These are phyloP conservation scores for Draba incana DNA, from an alignment of 345 rosid genomes.

Conservation along the genomic window DNA sequence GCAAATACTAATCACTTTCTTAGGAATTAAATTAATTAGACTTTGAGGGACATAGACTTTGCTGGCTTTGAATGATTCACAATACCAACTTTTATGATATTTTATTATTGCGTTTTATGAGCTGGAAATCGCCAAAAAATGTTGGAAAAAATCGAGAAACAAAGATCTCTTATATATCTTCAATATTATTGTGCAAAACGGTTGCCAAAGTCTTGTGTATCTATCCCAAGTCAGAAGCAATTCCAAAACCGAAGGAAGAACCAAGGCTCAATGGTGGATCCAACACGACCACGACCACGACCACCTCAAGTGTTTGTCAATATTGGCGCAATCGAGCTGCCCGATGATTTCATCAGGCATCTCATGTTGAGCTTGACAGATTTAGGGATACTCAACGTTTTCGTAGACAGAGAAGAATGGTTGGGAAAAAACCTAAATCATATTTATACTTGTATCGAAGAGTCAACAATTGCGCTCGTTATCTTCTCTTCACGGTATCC, in stretches of 20 bases:
- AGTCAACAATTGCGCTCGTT: conserved; percentile 24
- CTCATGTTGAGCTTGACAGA: conserved; percentile 23
- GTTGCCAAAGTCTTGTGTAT: conserved; percentile 1
- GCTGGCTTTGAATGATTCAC: no score
- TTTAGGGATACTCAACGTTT: conserved; percentile 17
- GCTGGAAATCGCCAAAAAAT: no score
- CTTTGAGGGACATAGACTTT: no score
- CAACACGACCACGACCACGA: neutral
- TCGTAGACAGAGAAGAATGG: conserved; percentile 31
- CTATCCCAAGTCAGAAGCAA: conserved; percentile 10
- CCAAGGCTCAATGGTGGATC: conserved; percentile 30
- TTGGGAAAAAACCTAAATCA: conserved; percentile 24
- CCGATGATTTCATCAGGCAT: conserved; percentile 29
- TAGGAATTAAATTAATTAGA: no score
- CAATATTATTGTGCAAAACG: neutral
- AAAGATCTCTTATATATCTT: no score
- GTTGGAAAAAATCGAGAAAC: no score
- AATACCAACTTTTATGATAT: no score
- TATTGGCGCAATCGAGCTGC: conserved; percentile 27
- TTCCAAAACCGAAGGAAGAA: conserved; percentile 9
- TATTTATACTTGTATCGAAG: conserved; percentile 19
- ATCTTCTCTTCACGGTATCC: conserved; percentile 28
- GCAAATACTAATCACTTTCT: no score
- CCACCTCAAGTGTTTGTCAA: conserved; percentile 34
- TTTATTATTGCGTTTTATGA: no score